Percentiles rank a stretch among this genome's conserved stretches.
phyloP scores from a whole-genome alignment of 83 land plant genomes.

The Picea abies region DNA sequence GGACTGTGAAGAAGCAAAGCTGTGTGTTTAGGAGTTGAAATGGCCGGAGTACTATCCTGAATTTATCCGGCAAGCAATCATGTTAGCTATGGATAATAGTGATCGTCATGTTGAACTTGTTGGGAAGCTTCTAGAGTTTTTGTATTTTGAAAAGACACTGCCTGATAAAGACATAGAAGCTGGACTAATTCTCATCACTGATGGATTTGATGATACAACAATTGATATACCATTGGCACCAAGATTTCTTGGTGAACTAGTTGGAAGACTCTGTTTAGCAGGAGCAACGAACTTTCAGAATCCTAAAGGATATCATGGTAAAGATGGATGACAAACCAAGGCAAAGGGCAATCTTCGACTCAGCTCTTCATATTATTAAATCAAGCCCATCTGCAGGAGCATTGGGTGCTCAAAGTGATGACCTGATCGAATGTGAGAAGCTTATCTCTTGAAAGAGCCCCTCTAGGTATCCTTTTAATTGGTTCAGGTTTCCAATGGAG shows the following conservation, averaged over 20 bases:
- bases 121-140: slow-evolving; percentile 53
- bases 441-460: slow-evolving; percentile 22
- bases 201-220: slow-evolving; percentile 71
- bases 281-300: slow-evolving; percentile 45
- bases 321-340: slow-evolving; percentile 59
- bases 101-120: slow-evolving; percentile 49
- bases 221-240: slow-evolving; percentile 91
- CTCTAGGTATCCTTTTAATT: not conserved
- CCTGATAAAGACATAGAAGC: slow-evolving; percentile 47
- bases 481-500: not conserved
- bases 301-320: slow-evolving; percentile 50
- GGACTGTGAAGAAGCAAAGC: slow-evolving; percentile 72
- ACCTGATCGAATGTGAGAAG: slow-evolving; percentile 41
- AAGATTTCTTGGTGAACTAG: slow-evolving; percentile 58
- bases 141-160: slow-evolving; percentile 46
- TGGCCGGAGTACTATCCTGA: slow-evolving; percentile 69
- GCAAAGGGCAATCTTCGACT: slow-evolving; percentile 36
- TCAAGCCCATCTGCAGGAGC: slow-evolving; percentile 30
- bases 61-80: slow-evolving; percentile 68
- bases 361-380: slow-evolving; percentile 28
- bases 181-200: slow-evolving; percentile 58
- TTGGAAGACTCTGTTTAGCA: slow-evolving; percentile 60
- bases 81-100: slow-evolving; percentile 61
- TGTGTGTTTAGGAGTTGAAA: slow-evolving; percentile 83
- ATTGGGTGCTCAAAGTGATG: slow-evolving; percentile 42